A percentile compares a stretch with the other conserved stretches of the same genome.
These are phyloP conservation scores for Dryadomyces quercus-mongolicae DNA, from an alignment of 2,329 filamentous ascomycete species.

Conservation along the genomic window DNA sequence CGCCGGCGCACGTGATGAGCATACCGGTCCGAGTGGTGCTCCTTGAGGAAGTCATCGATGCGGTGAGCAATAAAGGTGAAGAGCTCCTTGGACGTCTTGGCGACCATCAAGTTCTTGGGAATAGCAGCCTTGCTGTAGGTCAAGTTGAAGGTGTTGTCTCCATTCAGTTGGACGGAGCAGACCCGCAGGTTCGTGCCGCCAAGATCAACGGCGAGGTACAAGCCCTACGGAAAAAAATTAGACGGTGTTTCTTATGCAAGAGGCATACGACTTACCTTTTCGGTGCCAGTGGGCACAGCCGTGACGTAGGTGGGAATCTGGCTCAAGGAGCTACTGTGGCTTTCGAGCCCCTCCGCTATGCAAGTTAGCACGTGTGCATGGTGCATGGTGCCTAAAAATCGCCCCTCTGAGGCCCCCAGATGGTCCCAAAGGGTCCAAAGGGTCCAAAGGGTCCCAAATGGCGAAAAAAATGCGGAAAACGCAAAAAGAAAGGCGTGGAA, in stretches of 20 bases:
- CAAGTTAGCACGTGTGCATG: not conserved
- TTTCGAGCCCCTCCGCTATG: constrained; percentile 66
- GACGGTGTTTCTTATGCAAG: not conserved
- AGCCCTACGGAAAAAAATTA: constrained; percentile 44
- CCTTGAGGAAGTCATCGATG: constrained; percentile 76
- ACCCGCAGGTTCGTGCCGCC: constrained; percentile 98
- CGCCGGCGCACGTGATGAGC: constrained; percentile 54
- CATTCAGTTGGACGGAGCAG: constrained; percentile 86
- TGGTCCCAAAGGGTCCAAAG: no score
- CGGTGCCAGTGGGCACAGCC: constrained; percentile 87
- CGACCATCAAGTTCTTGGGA: constrained; percentile 79
- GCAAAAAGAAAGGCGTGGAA: not conserved
- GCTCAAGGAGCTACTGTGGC: constrained; percentile 70
- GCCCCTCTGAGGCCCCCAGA: not conserved
- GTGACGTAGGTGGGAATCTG: constrained; percentile 98
- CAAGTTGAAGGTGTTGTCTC: constrained; percentile 88
- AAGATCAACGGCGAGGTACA: constrained; percentile 95
- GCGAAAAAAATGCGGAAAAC: not conserved
- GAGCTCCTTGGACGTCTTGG: constrained; percentile 73
- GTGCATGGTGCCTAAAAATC: not conserved
- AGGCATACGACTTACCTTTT: constrained; percentile 53
- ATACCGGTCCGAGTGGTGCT: constrained; percentile 83
- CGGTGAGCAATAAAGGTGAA: constrained; percentile 90
- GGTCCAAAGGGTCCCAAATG: no score
- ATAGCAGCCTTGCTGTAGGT: constrained; percentile 89